These are phyloP conservation scores for Rhodotorula sp. DNA, from an alignment of 1,284 basidiomycete species.

Conservation along the genomic window DNA sequence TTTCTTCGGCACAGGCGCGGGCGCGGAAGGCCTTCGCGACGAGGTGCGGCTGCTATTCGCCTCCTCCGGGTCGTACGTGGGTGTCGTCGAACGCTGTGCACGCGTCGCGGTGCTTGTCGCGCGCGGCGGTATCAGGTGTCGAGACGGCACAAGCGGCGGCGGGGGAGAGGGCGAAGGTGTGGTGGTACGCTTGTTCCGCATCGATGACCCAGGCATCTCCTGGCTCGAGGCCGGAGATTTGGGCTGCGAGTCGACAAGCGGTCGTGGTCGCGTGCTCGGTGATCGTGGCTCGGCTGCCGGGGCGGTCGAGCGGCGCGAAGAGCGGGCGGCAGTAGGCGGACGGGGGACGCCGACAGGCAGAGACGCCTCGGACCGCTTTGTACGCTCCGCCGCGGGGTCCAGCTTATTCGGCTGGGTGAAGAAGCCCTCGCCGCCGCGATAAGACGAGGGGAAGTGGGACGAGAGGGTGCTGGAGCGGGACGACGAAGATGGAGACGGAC, in stretches of 20 bases:
- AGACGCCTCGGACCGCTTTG: not conserved
- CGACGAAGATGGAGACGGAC: not conserved
- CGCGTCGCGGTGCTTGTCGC: not conserved
- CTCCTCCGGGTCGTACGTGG: not conserved
- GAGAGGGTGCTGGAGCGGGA: not conserved
- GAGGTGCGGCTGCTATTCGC: not conserved
- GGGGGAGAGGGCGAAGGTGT: constrained; percentile 7
- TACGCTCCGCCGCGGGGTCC: too few species aligned
- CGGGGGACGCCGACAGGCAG: constrained; percentile 14
- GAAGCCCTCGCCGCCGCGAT: not conserved
- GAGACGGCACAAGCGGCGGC: not conserved
- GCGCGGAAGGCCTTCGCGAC: not conserved
- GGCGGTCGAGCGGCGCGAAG: not conserved
- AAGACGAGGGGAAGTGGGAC: not conserved
- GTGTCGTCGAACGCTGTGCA: not conserved
- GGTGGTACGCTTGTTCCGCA: not conserved
- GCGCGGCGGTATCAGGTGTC: not conserved
- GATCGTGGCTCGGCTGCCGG: not conserved
- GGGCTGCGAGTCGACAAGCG: constrained; percentile 1
- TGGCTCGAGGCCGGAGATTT: not conserved
- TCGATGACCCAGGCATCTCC: not conserved
- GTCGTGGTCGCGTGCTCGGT: not conserved
- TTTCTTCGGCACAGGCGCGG: not conserved
- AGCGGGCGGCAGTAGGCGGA: constrained; percentile 1
- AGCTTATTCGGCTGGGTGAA: not conserved